These are phyloP conservation scores for Alternaria ventricosa DNA, from an alignment of 2,329 filamentous ascomycete genomes.

Conservation along the genomic window DNA sequence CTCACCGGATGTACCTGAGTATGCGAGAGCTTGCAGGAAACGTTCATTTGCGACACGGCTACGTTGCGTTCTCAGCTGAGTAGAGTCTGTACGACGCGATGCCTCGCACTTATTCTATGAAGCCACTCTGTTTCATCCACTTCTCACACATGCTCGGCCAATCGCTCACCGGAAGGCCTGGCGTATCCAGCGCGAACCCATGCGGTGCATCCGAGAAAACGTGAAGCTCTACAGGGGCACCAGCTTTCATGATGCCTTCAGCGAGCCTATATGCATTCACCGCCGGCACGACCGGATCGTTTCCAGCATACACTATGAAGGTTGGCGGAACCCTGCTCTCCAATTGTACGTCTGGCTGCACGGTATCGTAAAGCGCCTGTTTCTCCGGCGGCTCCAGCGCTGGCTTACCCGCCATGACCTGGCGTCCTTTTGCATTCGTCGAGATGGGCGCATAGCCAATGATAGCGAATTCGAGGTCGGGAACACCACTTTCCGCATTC, in stretches of 20 bases:
- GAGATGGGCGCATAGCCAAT: conserved; percentile 29
- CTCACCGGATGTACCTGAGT: background rate
- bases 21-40: background rate
- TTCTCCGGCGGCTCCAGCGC: conserved; percentile 23
- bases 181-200: conserved; percentile 26
- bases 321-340: conserved; percentile 8
- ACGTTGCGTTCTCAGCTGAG: background rate
- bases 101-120: background rate
- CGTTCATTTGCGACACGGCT: rapidly evolving
- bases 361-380: conserved; percentile 22
- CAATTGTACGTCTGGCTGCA: conserved; percentile 29
- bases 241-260: conserved; percentile 14
- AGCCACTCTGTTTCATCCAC: conserved; percentile 21
- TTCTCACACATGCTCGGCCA: conserved; percentile 24
- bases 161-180: conserved; percentile 16
- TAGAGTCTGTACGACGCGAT: too few relatives aligned
- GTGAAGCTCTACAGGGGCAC: conserved; percentile 22
- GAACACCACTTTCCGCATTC: background rate
- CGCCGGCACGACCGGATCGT: conserved; percentile 24
- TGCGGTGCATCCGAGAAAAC: conserved; percentile 30
- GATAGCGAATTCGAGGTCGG: conserved; percentile 19
- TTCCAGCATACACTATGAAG: conserved; percentile 28
- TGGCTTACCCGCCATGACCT: conserved; percentile 19
- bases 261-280: conserved; percentile 26
- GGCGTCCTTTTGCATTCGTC: conserved; percentile 26